These are phyloP conservation scores for Aspergillaceae sp. DNA, from an alignment of 2,329 filamentous ascomycete genomes.

Conservation along the genomic window DNA sequence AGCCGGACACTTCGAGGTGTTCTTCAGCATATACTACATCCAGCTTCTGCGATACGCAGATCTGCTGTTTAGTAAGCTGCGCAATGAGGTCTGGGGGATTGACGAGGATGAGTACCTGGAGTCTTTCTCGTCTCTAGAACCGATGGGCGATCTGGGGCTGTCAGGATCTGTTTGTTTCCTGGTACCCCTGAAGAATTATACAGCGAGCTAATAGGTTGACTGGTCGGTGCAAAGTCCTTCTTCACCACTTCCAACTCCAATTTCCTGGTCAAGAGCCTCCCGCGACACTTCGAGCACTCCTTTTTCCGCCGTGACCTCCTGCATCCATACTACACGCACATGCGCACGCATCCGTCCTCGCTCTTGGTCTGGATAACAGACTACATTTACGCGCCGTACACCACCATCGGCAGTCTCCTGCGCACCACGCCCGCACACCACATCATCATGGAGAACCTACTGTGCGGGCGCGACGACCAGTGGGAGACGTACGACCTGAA, in stretches of 20 bases:
- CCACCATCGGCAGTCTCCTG: constrained; percentile 52
- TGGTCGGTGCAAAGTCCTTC: constrained; percentile 46
- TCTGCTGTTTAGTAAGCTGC: constrained; percentile 44
- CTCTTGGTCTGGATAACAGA: constrained; percentile 64
- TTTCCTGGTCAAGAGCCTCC: constrained; percentile 64
- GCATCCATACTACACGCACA: constrained; percentile 56
- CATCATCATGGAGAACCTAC: constrained; percentile 69
- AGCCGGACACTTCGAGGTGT: constrained; percentile 41
- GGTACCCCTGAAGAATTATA: background rate
- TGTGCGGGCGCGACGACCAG: constrained; percentile 46
- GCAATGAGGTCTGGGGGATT: constrained; percentile 46
- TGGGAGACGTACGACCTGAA: constrained; percentile 72
- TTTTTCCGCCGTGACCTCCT: constrained; percentile 62
- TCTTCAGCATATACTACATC: constrained; percentile 48
- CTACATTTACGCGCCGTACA: constrained; percentile 50
- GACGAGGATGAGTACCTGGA: constrained; percentile 47
- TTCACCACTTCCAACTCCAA: constrained; percentile 58
- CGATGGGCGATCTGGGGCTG: constrained; percentile 63
- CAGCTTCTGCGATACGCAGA: constrained; percentile 40
- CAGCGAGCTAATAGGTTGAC: background rate
- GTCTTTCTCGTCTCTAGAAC: constrained; percentile 42
- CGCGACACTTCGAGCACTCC: constrained; percentile 59
- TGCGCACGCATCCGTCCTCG: constrained; percentile 51
- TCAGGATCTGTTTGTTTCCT: constrained; percentile 51
- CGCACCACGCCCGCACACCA: constrained; percentile 60